Base-by-base conservation (phyloP, 164 flowering plant species). In the Cinnamomum micranthum region DNA sequence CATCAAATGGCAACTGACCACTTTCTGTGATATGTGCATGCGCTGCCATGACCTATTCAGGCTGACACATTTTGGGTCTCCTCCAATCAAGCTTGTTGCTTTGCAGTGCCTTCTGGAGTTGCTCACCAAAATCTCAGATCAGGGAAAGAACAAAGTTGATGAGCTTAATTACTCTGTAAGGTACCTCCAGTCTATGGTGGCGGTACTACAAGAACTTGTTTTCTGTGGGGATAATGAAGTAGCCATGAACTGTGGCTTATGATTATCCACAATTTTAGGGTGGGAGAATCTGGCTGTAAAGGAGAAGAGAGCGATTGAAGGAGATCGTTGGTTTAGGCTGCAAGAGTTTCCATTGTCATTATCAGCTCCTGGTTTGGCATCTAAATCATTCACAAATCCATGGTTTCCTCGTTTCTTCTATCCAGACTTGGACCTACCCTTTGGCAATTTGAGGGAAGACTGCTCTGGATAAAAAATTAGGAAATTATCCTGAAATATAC, bases 1-100 rank as follows among this genome's bases (percentile, higher is more conserved):
- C 80, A 51, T 77, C 86, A 23, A 72, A 63, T 33, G 65, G 17
- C 65, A 72, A 23, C 35, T 80, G 73, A 76, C 65, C 79, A 74
- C 70, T 83, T 62, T 64, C 87, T 67, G 74, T 82, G 65, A 78
- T 87, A 73, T 4, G 35, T 78, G 86, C 79, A 84, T 89, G 67
- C 69, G 50, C 25, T 88, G 92, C 83, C 88, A 85, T 64, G 90
- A 91, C 67, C 77, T 93, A 80, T 92, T 94, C 89, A 85, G 88
- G 81, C 74, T 93, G 71, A 71, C 92, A 77, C 84, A 93, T 83
- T 92, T 84, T 81, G 99, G 99, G n/a, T 80, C 95, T 69, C 82
- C 97, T 47, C 50, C 71, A n/a, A 77, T 91, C 74, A 93, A 91
- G 84, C 84, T 92, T 66, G 81, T 88, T 69, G 88, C 98, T 81